Base-by-base conservation (phyloP, 2,329 filamentous ascomycete genomes). In the Arthrobotrys entomopaga region DNA sequence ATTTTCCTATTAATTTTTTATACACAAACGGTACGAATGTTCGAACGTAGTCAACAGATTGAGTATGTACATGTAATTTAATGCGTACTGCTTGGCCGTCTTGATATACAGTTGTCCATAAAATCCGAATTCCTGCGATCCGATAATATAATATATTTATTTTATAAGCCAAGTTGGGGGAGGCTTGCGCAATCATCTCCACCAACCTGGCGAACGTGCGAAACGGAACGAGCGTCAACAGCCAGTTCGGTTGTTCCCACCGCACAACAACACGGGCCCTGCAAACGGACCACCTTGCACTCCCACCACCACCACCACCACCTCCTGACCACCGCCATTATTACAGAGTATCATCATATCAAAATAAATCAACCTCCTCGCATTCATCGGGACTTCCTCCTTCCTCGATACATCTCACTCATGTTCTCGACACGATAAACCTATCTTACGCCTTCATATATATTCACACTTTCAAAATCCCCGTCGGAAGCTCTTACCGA, bases 131-230 rank as follows among this genome's bases (percentile, higher is more conserved):
- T 34, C 29, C 10, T 34, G 29, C 29, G 29, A 34, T 34, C 29
- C 10, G 29, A 34, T 34, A 34, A 10, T 34, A 6, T 34, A 34
- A 34, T 34, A 7, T 34, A 34, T 34, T 7, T 34, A 34, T 34
- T 34, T 34, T 5, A 8, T 10, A n/a, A n/a, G 29, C 29, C 10
- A 34, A 34, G 29, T 34, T 34, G 49, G 20, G 29, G 34, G n/a
- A 43, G 38, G 53, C 53, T 57, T 57, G 53, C 53, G 53, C 56
- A 59, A 59, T 19, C 56, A 59, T 59, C 56, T 59, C 56, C 34
- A 57, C 34, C 53, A 16, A 15, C 1, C 52, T 10, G n/a, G 34
- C 29, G 26, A 10, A 34, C 29, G 29, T 34, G 29, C 29, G 29
- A 34, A 34, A 34, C 29, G 29, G 26, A 34, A 34, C n/a, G n/a